phyloP scores from a whole-genome alignment of 305 asterid species.

The Lippia alba region DNA sequence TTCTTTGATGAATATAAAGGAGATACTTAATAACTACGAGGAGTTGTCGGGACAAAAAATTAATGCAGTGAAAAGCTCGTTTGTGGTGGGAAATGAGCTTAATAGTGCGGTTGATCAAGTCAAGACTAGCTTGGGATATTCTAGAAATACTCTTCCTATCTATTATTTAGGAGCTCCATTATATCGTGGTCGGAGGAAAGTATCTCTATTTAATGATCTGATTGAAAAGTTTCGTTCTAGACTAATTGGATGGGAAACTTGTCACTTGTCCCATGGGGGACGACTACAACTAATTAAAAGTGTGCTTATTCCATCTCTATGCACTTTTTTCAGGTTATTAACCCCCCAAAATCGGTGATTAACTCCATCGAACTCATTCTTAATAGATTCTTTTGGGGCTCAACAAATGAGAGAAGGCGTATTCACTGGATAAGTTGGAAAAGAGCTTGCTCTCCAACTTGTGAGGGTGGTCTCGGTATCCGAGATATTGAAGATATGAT shows the following conservation, averaged over 20 bases:
- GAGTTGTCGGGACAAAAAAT: not conserved
- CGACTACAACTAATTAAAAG: not conserved
- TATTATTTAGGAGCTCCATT: no score
- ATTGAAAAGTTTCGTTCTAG: not conserved
- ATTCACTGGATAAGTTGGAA: not conserved
- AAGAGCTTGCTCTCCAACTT: not conserved
- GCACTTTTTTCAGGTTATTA: not conserved
- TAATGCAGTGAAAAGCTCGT: no score
- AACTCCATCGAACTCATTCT: not conserved
- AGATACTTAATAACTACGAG: not conserved
- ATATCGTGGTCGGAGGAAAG: no score
- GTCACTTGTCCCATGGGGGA: not conserved
- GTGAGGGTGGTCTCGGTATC: not conserved
- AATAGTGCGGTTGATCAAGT: no score
- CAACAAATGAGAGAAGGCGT: not conserved
- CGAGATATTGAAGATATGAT: not conserved
- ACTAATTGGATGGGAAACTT: not conserved
- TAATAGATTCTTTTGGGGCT: not conserved
- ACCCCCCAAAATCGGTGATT: not conserved
- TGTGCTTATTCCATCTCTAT: not conserved
- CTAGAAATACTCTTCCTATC: no score
- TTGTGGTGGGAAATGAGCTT: no score
- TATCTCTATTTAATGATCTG: not conserved
- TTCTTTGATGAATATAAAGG: no score
- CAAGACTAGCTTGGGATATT: no score